Conservation (phyloP, 2,329 filamentous ascomycete species). For the Chaetoscypha palmicola region DNA sequence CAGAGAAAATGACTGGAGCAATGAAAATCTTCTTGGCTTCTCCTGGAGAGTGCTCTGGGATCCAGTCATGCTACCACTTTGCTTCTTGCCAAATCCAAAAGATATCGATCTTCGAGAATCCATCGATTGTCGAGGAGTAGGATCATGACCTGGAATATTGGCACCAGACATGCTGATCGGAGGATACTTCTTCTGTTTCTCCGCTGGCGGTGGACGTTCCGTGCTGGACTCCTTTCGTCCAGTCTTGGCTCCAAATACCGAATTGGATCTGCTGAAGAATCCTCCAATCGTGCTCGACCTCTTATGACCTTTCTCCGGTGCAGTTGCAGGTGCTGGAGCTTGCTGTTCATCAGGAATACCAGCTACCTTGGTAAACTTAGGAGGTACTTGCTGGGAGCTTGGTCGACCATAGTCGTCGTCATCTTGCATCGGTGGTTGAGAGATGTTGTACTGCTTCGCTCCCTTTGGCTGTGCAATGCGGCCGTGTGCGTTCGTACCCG, state of each 20-base stretch:
- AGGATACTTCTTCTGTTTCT: constrained; percentile 66
- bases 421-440: constrained; percentile 51
- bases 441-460: constrained; percentile 62
- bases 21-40: constrained; percentile 61
- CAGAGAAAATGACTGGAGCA: constrained; percentile 60
- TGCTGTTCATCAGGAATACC: constrained; percentile 40
- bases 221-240: constrained; percentile 17
- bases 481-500: constrained; percentile 81
- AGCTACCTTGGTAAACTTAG: constrained; percentile 51
- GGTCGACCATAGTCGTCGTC: constrained; percentile 52
- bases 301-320: constrained; percentile 47
- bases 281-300: constrained; percentile 71
- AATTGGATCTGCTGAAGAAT: constrained; percentile 77
- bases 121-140: constrained; percentile 50
- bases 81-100: constrained; percentile 61
- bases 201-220: constrained; percentile 39
- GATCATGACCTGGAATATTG: constrained; percentile 35
- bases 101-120: constrained; percentile 70
- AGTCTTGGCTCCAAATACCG: constrained; percentile 61
- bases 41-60: constrained; percentile 46
- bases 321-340: constrained; percentile 40
- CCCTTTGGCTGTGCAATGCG: constrained; percentile 71
- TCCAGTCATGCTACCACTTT: constrained; percentile 57
- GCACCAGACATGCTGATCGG: constrained; percentile 83
- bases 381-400: constrained; percentile 46